Evolutionary conservation across 306 rosid genomes (phyloP), one percentile per base, ranked within the genome.

Genomic region (Gynostemma pentaphyllum): DNA sequence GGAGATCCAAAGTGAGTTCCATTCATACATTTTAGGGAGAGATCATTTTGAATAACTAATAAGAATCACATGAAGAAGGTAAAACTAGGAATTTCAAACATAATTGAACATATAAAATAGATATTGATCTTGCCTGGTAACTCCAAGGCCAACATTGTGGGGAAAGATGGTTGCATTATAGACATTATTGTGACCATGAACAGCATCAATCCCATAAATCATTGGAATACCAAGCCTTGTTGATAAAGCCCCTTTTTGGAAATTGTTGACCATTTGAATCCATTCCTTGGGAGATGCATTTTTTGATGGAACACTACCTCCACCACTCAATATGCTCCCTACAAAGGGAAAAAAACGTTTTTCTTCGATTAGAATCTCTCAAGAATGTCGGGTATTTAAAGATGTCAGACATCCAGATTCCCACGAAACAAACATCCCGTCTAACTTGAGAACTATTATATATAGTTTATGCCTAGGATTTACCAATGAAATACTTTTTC

Each of bases 261-360:
- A 24, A 24, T 26, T 2, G 6, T 52, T 52, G 11, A 52, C 59
- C 59, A 52, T 52, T 4, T 52, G 1, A n/a, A 52, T 13, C 59
- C 37, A 52, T 6, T 13, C 36, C 37, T 27, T 5, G 6, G 59
- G 11, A 2, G 59, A 5, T 1, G 59, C 59, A 0, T 52, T 13
- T 13, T 50, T 23, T 27, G 36, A 13, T 52, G 59, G 36, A 27
- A 2, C 37, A 52, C 59, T 26, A 13, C 37, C 59, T 27, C 59
- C 59, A 52, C 37, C 37, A 27, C 59, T 52, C 36, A 52, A 13
- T 26, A 52, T 36, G 14, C 59, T 52, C 59, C 59, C 59, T 52
- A 52, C 1, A 1, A 32, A 32, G 37, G 3, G 7, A 32, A 3
- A 32, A 32, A 7, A 32, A 7, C 7, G 3, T 32, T 39, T 34